A percentile compares a stretch with the other conserved stretches of the same genome.
Conservation (phyloP, 2,329 filamentous ascomycete species). For the Aureobasidium subglaciale region DNA sequence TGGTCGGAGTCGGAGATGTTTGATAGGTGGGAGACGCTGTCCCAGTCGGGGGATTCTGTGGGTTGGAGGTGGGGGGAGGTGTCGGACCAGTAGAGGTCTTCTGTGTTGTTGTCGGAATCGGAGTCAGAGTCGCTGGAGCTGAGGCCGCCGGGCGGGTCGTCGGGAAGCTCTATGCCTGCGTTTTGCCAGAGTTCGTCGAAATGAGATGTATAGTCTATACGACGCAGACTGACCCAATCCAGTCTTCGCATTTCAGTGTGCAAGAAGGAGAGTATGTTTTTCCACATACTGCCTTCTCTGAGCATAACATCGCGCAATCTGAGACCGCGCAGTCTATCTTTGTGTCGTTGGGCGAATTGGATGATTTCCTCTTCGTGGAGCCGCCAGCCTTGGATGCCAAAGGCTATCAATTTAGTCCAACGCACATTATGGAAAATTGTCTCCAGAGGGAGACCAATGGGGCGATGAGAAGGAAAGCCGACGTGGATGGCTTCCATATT, state of each 20-base stretch:
- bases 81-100: constrained; percentile 11
- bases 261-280: constrained; percentile 51
- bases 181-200: constrained; percentile 43
- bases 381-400: constrained; percentile 60
- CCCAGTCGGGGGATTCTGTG: constrained; percentile 15
- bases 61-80: too few relatives aligned
- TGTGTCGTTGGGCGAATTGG: constrained; percentile 48
- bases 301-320: constrained; percentile 55
- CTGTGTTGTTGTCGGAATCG: constrained; percentile 27
- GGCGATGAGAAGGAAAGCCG: constrained; percentile 53
- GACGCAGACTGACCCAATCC: constrained; percentile 56
- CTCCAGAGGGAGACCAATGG: constrained; percentile 51
- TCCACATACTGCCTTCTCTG: constrained; percentile 54
- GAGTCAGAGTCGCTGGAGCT: constrained; percentile 39
- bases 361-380: constrained; percentile 56
- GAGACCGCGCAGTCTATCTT: constrained; percentile 50
- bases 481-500: constrained; percentile 58
- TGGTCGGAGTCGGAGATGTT: constrained; percentile 16
- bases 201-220: constrained; percentile 52
- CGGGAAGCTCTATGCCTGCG: constrained; percentile 41
- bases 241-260: constrained; percentile 50
- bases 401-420: constrained; percentile 55
- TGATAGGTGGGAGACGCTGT: too few relatives aligned
- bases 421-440: constrained; percentile 55
- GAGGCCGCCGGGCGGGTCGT: constrained; percentile 35